Evolutionary conservation across 495 filamentous ascomycete species (phyloP).

Genomic region (Symbiotaphrina buchneri): DNA sequence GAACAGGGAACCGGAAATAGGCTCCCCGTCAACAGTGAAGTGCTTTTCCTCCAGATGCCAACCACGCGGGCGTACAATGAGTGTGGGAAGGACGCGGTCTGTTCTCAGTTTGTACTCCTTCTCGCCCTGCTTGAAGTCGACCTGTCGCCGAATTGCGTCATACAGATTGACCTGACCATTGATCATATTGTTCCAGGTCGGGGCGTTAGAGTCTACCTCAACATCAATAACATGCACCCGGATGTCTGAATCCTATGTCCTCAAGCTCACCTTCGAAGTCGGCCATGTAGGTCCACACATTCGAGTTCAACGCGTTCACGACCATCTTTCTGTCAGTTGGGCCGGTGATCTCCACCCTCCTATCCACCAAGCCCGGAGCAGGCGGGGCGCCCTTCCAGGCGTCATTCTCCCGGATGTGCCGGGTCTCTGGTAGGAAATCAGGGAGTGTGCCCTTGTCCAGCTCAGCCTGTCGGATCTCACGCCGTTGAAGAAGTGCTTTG

Average conservation of each 20-base stretch:
- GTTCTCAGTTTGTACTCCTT: constrained; percentile 97
- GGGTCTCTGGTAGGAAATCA: constrained; percentile 92
- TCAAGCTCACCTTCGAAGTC: constrained; percentile 68
- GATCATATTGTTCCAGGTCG: constrained; percentile 99
- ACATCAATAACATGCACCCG: constrained; percentile 3
- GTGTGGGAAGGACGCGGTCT: constrained; percentile 54
- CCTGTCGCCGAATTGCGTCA: constrained; percentile 81
- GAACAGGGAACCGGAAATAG: constrained; percentile 83
- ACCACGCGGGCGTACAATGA: constrained; percentile 72
- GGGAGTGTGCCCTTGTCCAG: constrained; percentile 80
- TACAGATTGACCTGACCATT: constrained; percentile 97
- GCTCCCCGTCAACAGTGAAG: constrained; percentile 85
- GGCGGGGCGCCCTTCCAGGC: constrained; percentile 89
- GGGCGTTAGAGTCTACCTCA: constrained; percentile 76
- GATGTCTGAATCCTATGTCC: neutral
- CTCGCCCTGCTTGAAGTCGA: constrained; percentile 87
- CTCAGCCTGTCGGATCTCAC: constrained; percentile 73
- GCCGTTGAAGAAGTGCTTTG: constrained; percentile 74
- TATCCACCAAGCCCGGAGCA: constrained; percentile 81
- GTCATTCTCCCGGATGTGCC: constrained; percentile 82
- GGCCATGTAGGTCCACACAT: constrained; percentile 99
- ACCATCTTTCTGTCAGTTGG: constrained; percentile 99
- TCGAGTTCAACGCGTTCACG: constrained; percentile 88
- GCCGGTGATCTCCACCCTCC: constrained; percentile 95
- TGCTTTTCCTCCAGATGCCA: constrained; percentile 98